These are phyloP conservation scores for Pouteria glomerata DNA, from an alignment of 148 eudicot species.

Conservation along the genomic window DNA sequence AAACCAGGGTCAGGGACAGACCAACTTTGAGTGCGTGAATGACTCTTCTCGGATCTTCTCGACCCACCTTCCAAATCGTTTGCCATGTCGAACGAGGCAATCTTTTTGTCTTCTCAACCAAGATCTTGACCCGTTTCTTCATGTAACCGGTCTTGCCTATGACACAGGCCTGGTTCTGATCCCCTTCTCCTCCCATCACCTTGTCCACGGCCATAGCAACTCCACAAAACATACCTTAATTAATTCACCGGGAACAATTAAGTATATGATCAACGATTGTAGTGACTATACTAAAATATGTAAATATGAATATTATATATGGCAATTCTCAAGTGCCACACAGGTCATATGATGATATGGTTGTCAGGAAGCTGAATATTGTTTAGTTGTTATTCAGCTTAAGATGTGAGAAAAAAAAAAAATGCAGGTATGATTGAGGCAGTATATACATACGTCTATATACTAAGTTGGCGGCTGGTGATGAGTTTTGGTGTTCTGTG, in stretches of 20 bases:
- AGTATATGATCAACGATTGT: constrained; percentile 11
- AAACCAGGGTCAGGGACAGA: constrained; percentile 63
- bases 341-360: no score
- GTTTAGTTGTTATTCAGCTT: background rate
- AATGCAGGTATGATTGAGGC: no score
- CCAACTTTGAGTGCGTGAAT: constrained; percentile 86
- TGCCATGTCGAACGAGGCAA: constrained; percentile 25
- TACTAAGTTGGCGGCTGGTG: no score
- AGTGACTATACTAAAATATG: background rate
- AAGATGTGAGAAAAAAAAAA: background rate
- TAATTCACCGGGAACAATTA: background rate
- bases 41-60: constrained; percentile 68
- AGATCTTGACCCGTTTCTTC: background rate
- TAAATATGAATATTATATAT: background rate
- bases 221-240: constrained; percentile 8
- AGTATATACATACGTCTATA: no score
- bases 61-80: constrained; percentile 49
- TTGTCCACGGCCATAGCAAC: constrained; percentile 3
- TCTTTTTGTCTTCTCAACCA: constrained; percentile 16
- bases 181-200: background rate
- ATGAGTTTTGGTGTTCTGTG: background rate
- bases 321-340: no score
- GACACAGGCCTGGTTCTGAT: background rate
- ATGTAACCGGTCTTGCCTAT: constrained; percentile 9
- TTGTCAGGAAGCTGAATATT: no score